Conservation (phyloP, 257 asterid genomes). For the Penstemon davidsonii region DNA sequence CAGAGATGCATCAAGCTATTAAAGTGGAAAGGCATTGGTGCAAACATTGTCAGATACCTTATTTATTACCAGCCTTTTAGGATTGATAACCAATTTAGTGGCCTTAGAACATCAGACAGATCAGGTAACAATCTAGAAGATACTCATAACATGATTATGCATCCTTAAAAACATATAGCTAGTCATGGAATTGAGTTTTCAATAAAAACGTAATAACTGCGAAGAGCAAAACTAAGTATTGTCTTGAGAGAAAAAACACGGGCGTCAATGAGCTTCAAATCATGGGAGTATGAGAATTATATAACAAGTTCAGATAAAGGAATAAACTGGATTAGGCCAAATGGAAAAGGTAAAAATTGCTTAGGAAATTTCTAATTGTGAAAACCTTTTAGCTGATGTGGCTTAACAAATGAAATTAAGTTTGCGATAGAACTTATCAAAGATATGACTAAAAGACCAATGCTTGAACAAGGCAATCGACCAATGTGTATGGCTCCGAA, state of each 20-base stretch:
- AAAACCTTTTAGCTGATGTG: background rate
- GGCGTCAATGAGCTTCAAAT: background rate
- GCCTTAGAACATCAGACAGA: background rate
- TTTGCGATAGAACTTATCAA: background rate
- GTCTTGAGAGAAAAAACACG: background rate
- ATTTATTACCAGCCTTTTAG: background rate
- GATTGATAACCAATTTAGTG: background rate
- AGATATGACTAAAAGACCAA: background rate
- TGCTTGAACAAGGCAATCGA: background rate
- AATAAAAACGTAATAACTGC: background rate
- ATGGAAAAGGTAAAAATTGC: background rate
- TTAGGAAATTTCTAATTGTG: background rate
- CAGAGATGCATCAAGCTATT: background rate
- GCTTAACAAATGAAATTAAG: background rate
- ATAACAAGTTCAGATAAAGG: background rate
- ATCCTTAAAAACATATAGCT: background rate
- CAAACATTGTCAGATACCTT: background rate
- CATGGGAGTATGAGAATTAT: too few relatives aligned
- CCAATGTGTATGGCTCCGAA: background rate
- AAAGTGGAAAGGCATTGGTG: background rate
- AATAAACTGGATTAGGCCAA: background rate
- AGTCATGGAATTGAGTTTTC: background rate
- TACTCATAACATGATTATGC: slow-evolving; percentile 1
- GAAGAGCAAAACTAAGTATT: background rate
- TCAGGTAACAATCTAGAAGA: background rate